Percentiles rank a stretch among this genome's conserved stretches.
Evolutionary conservation across 768 basidiomycete species (phyloP).

Genomic region (Suillus cothurnatus): DNA sequence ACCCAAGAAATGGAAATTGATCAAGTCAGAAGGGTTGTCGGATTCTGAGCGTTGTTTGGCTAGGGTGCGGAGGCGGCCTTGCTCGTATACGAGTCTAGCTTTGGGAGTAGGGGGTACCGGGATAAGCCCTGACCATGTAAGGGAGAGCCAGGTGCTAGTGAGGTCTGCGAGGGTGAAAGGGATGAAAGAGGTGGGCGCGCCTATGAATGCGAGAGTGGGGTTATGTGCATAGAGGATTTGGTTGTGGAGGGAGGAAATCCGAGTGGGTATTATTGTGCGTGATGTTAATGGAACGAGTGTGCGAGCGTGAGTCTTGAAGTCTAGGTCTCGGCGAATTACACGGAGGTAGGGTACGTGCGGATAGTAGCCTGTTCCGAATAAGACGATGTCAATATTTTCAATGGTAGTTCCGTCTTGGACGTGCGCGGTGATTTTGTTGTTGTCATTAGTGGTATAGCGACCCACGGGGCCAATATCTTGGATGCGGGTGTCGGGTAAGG

Average conservation of each 20-base stretch:
- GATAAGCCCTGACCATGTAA: slow-evolving; percentile 40
- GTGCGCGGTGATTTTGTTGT: slow-evolving; percentile 34
- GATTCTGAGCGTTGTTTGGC: slow-evolving; percentile 20
- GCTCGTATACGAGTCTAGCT: slow-evolving; percentile 41
- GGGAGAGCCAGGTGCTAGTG: slow-evolving; percentile 49
- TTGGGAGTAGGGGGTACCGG: slow-evolving; percentile 37
- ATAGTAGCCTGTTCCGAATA: slow-evolving; percentile 51
- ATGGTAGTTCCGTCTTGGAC: slow-evolving; percentile 42
- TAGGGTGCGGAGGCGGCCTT: slow-evolving; percentile 32
- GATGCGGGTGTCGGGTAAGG: slow-evolving; percentile 46
- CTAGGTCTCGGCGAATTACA: slow-evolving; percentile 21
- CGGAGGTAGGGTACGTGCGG: slow-evolving; percentile 44
- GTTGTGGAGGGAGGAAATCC: slow-evolving; percentile 47
- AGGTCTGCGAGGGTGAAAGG: slow-evolving; percentile 53
- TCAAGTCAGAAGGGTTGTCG: slow-evolving; percentile 28
- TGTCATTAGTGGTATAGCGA: slow-evolving; percentile 29
- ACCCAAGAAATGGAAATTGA: slow-evolving; percentile 28
- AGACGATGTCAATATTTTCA: slow-evolving; percentile 42
- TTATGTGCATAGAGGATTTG: slow-evolving; percentile 50
- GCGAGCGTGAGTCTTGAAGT: not conserved
- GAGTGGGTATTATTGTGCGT: slow-evolving; percentile 31
- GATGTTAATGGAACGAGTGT: slow-evolving; percentile 32
- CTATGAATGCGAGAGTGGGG: slow-evolving; percentile 49
- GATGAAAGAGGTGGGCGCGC: slow-evolving; percentile 43
- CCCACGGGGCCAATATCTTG: slow-evolving; percentile 43